Evolutionary conservation across 2,329 filamentous ascomycete genomes (phyloP), one percentile per base, ranked within the genome.

Genomic region (Delphinella strobiligena): DNA sequence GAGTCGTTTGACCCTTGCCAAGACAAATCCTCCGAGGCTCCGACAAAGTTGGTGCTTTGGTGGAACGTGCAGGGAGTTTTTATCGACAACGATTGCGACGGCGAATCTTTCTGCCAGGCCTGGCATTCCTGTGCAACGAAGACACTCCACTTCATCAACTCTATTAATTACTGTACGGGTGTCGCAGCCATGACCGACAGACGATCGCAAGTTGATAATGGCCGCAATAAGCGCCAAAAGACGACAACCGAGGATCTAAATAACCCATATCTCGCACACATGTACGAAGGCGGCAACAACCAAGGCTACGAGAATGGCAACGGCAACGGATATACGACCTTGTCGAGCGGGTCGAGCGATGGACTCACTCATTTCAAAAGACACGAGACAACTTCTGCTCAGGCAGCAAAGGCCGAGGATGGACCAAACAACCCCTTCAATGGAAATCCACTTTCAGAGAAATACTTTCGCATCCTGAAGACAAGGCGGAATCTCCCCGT

Each of bases 181-280:
- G 11, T 24, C 36, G 10, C 3, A 9, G 3, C 14, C 49, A 78
- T 78, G 74, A 64, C 69, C 59, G 70, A 67, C 61, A 70, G 67
- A 62, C 73, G 71, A 60, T 66, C 65, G 55, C 66, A 71, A 47
- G 57, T 61, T 38, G 65, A 69, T 45, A 63, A 61, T 45, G 64
- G 61, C 47, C 65, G 69, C 51, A 60, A 61, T 49, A 79, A 71
- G 62, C 69, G 68, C 45, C 66, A 71, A 53, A 74, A 74, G 56
- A 69, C 67, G 48, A 61, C 63, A 45, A 63, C 60, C 47, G 70
- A 75, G 54, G 72, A 74, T 39, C 63, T 64, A 43, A 55, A 73
- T 57, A 96, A 96, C 59, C 85, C 84, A 1, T 96, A 98, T 67
- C 77, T 98, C 46, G 84, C 87, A 41, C 91, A 98, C 63, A 82